Evolutionary conservation across 1,284 basidiomycete genomes (phyloP).

Genomic region (Ceratobasidium sp.): DNA sequence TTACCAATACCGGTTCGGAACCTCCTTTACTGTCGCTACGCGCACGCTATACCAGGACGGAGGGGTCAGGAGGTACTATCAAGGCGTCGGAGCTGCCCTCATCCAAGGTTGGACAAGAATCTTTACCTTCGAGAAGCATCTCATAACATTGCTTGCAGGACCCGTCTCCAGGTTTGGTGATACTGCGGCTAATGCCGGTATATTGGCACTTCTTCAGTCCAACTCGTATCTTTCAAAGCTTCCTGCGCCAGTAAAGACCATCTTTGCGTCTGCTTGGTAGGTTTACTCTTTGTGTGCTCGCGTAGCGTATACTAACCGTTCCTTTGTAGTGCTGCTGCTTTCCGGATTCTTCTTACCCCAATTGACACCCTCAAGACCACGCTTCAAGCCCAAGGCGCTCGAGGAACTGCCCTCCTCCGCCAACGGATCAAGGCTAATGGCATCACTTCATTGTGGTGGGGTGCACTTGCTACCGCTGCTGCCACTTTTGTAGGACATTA

Average conservation of each 20-base stretch:
- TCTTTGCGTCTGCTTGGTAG: conserved; percentile 73
- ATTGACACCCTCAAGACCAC: conserved; percentile 94
- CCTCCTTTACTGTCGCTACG: conserved; percentile 71
- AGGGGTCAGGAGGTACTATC: conserved; percentile 83
- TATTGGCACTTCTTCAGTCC: conserved; percentile 76
- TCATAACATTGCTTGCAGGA: conserved; percentile 51
- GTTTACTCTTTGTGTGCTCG: conserved; percentile 63
- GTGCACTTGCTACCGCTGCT: conserved; percentile 86
- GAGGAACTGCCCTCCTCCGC: conserved; percentile 71
- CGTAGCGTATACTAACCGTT: conserved; percentile 41
- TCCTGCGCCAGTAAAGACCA: conserved; percentile 71
- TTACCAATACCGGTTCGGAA: conserved; percentile 88
- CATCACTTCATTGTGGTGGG: conserved; percentile 83
- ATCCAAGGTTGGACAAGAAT: conserved; percentile 73
- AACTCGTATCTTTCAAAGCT: conserved; percentile 74
- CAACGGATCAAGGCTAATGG: conserved; percentile 79
- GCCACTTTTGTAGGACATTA: conserved; percentile 94
- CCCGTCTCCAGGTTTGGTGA: conserved; percentile 78
- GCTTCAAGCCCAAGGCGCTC: conserved; percentile 84
- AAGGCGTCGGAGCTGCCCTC: conserved; percentile 82
- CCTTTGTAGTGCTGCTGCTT: conserved; percentile 53
- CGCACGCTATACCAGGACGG: conserved; percentile 78
- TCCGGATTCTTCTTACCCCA: conserved; percentile 81
- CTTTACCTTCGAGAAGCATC: not conserved
- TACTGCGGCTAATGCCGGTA: conserved; percentile 85